Base-by-base conservation (phyloP, 768 basidiomycete genomes). In the Mycena pura region DNA sequence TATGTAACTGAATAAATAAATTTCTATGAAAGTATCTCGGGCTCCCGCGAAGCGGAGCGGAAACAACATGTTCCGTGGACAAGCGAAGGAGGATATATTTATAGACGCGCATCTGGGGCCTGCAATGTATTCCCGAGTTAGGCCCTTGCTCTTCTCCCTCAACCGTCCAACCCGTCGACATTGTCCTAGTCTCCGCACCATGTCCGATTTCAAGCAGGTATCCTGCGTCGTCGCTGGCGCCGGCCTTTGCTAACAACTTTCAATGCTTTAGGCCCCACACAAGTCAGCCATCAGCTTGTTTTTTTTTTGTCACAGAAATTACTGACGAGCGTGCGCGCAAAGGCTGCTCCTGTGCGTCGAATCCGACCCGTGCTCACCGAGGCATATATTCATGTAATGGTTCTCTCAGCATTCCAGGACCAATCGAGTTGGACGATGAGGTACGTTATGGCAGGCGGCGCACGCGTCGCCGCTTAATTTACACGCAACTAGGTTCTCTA, bases 401-500 rank as follows among this genome's bases (percentile, higher is more conserved):
- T 39, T 17, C 32, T 28, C 31, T n/a, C 62, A 88, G 86, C 54
- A 85, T 88, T 58, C 86, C 86, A 53, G 86, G 86, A 17, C 86
- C 86, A 24, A 86, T 87, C 64, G 86, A 88, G 69, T 78, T 88
- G 56, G 71, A 82, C 32, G 82, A 84, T 71, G 80, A 82, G 65
- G 77, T 77, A 55, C 25, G 67, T n/a, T 51, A 24, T 24, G 21
- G n/a, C 43, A 31, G 8, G 19, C 13, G 28, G 52, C 52, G 58
- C 62, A 52, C 57, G 59, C 57, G 54, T 50, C 52, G 41, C 39
- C 36, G 28, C 44, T 61, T 28, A 62, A 44, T 19, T 31, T n/a
- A n/a, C n/a, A n/a, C n/a, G 13, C 15, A 15, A 21, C 14, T 66
- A 91, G 84, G 95, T 99, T 60, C 88, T 99, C 66, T 88, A 81